Evolutionary conservation across 306 rosid species (phyloP).

Genomic region (Benincasa hispida): DNA sequence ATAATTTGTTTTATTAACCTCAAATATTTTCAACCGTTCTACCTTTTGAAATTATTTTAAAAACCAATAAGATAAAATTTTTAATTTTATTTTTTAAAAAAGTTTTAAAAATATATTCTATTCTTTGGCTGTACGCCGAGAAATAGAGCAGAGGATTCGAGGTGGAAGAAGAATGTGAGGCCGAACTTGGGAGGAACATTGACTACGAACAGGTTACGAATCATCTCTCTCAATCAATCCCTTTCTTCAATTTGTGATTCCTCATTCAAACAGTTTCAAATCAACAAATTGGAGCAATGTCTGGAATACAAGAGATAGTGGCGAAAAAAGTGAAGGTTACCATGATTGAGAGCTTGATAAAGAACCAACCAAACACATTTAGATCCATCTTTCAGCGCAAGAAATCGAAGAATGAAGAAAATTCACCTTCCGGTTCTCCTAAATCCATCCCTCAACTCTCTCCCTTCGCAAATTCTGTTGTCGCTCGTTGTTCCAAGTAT

Average conservation of each 20-base stretch:
- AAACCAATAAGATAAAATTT: too few species aligned
- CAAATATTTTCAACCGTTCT: too few species aligned
- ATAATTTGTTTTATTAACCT: too few species aligned
- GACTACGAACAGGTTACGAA: background rate
- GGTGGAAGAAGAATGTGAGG: background rate
- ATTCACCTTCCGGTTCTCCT: slow-evolving; percentile 21
- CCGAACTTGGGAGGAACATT: background rate
- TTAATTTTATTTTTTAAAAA: too few species aligned
- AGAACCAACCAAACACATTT: slow-evolving; percentile 22
- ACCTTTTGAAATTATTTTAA: too few species aligned
- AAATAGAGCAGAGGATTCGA: background rate
- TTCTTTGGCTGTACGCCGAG: background rate
- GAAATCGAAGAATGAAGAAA: slow-evolving; percentile 14
- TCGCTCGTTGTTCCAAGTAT: slow-evolving; percentile 67
- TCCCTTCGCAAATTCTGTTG: slow-evolving; percentile 67
- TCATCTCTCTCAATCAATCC: slow-evolving; percentile 1
- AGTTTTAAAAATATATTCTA: background rate
- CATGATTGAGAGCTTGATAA: slow-evolving; percentile 33
- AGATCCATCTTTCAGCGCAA: slow-evolving; percentile 43
- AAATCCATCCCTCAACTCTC: slow-evolving; percentile 68
- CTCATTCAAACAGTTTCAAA: background rate
- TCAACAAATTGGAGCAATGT: background rate
- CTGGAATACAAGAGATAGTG: background rate
- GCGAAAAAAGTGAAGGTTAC: slow-evolving; percentile 18
- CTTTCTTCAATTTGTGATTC: background rate